A percentile compares a stretch with the other conserved stretches of the same genome.
phyloP scores from a whole-genome alignment of 345 rosid genomes.

The Punica granatum region DNA sequence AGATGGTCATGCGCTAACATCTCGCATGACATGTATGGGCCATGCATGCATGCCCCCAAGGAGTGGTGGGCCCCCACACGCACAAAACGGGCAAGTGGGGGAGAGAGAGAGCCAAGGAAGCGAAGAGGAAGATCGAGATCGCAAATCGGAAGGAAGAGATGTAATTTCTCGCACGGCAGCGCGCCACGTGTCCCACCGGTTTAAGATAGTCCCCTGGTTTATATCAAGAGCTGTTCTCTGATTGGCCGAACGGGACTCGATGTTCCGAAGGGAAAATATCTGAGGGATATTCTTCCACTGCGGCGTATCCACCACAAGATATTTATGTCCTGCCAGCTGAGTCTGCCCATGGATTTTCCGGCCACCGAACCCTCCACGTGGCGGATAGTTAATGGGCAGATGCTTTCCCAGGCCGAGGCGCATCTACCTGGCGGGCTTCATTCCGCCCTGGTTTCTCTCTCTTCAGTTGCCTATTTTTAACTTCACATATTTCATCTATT shows the following conservation, averaged over 20 bases:
- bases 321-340: constrained; percentile 4
- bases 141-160: neutral
- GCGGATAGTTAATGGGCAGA: neutral
- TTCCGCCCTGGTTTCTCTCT: neutral
- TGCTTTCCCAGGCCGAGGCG: neutral
- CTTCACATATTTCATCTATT: neutral
- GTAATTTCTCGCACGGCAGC: neutral
- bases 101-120: neutral
- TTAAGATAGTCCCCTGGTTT: neutral
- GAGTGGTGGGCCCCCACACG: constrained; percentile 2
- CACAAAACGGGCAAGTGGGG: constrained; percentile 1
- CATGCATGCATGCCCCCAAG: neutral
- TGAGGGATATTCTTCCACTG: neutral
- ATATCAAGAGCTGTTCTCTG: constrained; percentile 5
- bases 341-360: neutral
- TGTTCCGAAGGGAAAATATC: neutral
- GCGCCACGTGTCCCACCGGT: constrained; percentile 3
- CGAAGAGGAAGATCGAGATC: neutral
- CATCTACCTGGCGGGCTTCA: neutral
- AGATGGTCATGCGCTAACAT: no score
- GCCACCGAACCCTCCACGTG: constrained; percentile 9
- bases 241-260: constrained; percentile 1
- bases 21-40: accelerated
- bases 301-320: constrained; percentile 6
- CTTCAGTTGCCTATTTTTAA: neutral